Evolutionary conservation across 2,329 filamentous ascomycete species (phyloP).

Genomic region (Arachnopeziza araneosa): DNA sequence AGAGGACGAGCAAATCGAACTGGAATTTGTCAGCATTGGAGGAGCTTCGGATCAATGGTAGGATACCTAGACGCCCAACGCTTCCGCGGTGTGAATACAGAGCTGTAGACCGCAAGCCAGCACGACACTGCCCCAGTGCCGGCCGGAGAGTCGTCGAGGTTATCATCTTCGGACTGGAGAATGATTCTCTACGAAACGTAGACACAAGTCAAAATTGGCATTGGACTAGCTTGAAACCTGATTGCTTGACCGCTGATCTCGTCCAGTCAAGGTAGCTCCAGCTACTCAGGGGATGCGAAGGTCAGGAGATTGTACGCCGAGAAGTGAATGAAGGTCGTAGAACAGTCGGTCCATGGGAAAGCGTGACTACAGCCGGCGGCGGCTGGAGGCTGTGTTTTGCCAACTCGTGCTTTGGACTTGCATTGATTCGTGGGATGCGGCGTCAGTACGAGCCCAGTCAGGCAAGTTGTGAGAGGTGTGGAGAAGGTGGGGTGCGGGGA

Average conservation of each 20-base stretch:
- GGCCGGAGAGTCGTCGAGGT: slow-evolving; percentile 21
- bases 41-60: background rate
- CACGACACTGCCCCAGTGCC: slow-evolving; percentile 21
- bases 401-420: background rate
- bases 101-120: slow-evolving; percentile 14
- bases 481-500: background rate
- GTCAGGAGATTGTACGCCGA: background rate
- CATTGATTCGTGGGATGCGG: background rate
- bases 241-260: background rate
- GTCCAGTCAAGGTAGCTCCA: too few relatives aligned
- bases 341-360: background rate
- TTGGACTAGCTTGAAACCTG: background rate
- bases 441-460: background rate
- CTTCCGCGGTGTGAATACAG: slow-evolving; percentile 6
- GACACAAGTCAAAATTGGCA: background rate
- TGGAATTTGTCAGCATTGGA: slow-evolving; percentile 6
- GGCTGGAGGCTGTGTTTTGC: background rate
- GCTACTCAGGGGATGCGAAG: background rate
- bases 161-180: slow-evolving; percentile 17
- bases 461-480: background rate
- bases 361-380: background rate
- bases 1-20: slow-evolving; percentile 18
- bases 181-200: background rate
- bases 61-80: slow-evolving; percentile 16
- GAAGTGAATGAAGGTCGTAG: background rate